Percentiles rank a stretch among this genome's conserved stretches.
Evolutionary conservation across 164 flowering plant species (phyloP).

Genomic region (Stephania cephalantha): DNA sequence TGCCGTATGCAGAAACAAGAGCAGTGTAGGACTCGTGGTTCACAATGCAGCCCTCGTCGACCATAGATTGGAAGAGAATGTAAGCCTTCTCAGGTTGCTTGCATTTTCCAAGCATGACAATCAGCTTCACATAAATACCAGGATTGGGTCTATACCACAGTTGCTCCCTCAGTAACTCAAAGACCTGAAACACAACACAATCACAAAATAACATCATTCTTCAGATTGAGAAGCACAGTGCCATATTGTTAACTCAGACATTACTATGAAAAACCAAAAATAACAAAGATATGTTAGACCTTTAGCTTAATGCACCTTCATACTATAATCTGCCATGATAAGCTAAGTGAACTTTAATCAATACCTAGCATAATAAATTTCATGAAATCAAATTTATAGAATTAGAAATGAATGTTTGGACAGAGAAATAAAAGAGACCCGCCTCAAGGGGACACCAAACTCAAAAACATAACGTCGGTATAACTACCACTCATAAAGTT

Average conservation of each 20-base stretch:
- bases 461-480: no score
- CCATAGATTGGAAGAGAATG: conserved; percentile 64
- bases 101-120: conserved; percentile 98
- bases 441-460: no score
- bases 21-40: conserved; percentile 80
- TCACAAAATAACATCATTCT: background rate
- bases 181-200: conserved; percentile 45
- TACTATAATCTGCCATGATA: background rate
- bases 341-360: no score
- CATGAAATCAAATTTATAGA: no score
- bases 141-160: conserved; percentile 83
- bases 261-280: background rate
- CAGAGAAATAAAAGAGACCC: no score
- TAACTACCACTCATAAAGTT: no score
- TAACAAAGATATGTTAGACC: background rate
- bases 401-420: no score
- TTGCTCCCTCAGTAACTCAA: conserved; percentile 83
- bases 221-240: background rate
- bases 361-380: no score
- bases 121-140: conserved; percentile 72
- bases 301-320: background rate
- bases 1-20: conserved; percentile 79
- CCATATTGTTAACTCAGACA: background rate
- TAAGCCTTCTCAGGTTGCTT: conserved; percentile 85
- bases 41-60: conserved; percentile 71